phyloP scores from a whole-genome alignment of 2,329 filamentous ascomycete genomes.

The Pseudogymnoascus sp. region DNA sequence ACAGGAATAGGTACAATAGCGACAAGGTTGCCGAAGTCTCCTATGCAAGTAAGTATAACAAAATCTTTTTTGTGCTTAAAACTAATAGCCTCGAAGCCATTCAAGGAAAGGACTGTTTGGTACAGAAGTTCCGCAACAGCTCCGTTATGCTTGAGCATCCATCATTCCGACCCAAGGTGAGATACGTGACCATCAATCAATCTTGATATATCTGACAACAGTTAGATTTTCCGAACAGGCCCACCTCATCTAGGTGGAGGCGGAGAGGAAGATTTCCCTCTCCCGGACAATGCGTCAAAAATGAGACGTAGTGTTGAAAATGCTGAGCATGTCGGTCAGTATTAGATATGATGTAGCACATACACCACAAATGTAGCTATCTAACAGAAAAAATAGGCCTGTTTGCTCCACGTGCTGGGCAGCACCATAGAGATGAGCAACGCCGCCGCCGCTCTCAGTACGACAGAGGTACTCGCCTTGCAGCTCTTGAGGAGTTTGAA shows the following conservation, averaged over 20 bases:
- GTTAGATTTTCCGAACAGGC: conserved; percentile 46
- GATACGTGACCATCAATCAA: conserved; percentile 13
- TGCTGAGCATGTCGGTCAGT: conserved; percentile 72
- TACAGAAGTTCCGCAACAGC: conserved; percentile 95
- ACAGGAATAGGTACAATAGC: conserved; percentile 72
- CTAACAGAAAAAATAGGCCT: conserved; percentile 47
- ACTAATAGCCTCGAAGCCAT: conserved; percentile 53
- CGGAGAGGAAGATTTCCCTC: conserved; percentile 67
- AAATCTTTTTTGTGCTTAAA: background rate
- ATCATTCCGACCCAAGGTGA: conserved; percentile 76
- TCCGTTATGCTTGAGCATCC: conserved; percentile 85
- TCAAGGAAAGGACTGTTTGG: conserved; percentile 82
- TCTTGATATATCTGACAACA: conserved; percentile 41
- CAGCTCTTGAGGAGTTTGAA: conserved; percentile 55
- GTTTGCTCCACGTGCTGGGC: conserved; percentile 71
- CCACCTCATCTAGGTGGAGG: conserved; percentile 48
- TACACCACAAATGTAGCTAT: background rate
- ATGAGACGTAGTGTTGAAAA: conserved; percentile 83
- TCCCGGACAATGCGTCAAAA: conserved; percentile 77
- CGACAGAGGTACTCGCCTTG: conserved; percentile 71
- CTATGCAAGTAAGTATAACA: conserved; percentile 69
- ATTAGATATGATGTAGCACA: background rate
- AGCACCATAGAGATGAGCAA: conserved; percentile 67
- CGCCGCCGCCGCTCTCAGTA: conserved; percentile 70
- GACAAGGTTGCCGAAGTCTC: conserved; percentile 85